phyloP scores from a whole-genome alignment of 2,329 filamentous ascomycete genomes.

The Talaromyces sp. region DNA sequence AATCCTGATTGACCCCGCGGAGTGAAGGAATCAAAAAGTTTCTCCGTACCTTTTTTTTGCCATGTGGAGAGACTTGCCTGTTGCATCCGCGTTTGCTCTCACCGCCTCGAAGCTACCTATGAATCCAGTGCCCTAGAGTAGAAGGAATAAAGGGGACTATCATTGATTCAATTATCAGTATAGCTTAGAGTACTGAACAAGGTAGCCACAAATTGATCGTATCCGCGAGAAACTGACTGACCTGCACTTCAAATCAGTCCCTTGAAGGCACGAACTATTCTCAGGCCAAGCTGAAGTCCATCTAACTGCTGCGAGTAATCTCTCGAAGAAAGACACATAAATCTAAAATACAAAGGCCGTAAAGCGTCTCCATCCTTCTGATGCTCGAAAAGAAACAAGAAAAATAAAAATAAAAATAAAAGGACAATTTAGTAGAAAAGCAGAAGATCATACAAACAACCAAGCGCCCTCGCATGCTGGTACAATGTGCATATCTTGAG shows the following conservation, averaged over 20 bases:
- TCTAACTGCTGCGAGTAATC: slow-evolving; percentile 11
- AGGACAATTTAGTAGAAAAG: slow-evolving; percentile 5
- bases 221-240: slow-evolving; percentile 24
- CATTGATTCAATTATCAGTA: not conserved
- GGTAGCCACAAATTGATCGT: slow-evolving; percentile 15
- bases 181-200: not conserved
- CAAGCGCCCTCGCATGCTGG: slow-evolving; percentile 30
- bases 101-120: not conserved
- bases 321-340: not conserved
- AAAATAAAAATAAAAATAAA: not conserved
- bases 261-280: slow-evolving; percentile 5
- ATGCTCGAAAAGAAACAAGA: slow-evolving; percentile 1
- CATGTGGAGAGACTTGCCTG: slow-evolving; percentile 12
- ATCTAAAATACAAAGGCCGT: slow-evolving; percentile 14
- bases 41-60: slow-evolving; percentile 5
- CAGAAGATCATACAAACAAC: slow-evolving; percentile 6
- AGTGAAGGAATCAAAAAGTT: slow-evolving; percentile 13
- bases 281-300: slow-evolving; percentile 14
- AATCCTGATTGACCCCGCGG: slow-evolving; percentile 4
- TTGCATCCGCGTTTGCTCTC: not conserved
- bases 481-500: slow-evolving; percentile 21
- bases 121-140: not conserved
- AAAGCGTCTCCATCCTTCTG: slow-evolving; percentile 4
- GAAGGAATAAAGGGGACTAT: not conserved
- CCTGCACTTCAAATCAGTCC: slow-evolving; percentile 36